Conservation (phyloP, 2,329 filamentous ascomycete genomes). For the Dryadomyces quercus-mongolicae region DNA sequence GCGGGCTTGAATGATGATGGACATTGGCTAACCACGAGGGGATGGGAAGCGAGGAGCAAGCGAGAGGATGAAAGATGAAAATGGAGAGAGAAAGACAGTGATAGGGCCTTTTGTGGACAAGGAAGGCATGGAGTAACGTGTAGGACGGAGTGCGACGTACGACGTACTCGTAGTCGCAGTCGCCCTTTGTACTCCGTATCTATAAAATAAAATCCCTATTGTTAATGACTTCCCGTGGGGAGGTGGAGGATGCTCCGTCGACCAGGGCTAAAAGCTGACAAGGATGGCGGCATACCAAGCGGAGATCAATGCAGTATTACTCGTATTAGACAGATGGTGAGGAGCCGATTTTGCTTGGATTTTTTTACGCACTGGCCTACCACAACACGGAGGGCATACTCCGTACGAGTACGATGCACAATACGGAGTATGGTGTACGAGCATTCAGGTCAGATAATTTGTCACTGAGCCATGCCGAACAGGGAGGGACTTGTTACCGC, state of each 20-base stretch:
- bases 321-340: conserved; percentile 3
- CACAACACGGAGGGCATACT: too few relatives aligned
- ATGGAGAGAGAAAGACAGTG: neutral
- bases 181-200: neutral
- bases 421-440: conserved; percentile 1
- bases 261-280: conserved; percentile 4
- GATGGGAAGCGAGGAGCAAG: neutral
- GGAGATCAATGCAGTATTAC: conserved; percentile 9
- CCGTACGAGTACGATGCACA: too few relatives aligned
- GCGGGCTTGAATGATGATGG: neutral
- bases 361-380: neutral
- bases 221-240: too few relatives aligned
- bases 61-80: neutral
- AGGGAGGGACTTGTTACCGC: too few relatives aligned
- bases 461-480: too few relatives aligned
- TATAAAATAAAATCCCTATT: too few relatives aligned
- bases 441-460: too few relatives aligned
- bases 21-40: neutral
- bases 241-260: neutral
- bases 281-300: conserved; percentile 6
- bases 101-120: too few relatives aligned
- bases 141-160: neutral
- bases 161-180: neutral
- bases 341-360: conserved; percentile 5
- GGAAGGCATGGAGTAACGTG: neutral